phyloP scores from a whole-genome alignment of 768 basidiomycete genomes.

The Leccinum ochraceum region DNA sequence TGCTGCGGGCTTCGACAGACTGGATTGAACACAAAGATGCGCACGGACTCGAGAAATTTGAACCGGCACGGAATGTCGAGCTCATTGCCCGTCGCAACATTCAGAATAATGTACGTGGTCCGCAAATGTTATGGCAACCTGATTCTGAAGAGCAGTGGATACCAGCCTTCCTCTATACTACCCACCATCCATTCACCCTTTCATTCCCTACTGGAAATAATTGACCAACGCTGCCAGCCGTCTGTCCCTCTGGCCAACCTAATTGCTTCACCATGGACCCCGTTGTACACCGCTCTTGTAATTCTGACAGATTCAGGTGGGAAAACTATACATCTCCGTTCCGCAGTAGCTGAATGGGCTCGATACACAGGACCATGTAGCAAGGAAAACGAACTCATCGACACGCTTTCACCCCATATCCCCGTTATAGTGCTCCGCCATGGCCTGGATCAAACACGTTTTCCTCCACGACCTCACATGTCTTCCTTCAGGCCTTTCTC shows the following conservation, averaged over 20 bases:
- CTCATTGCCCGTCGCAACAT: conserved; percentile 50
- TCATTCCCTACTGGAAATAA: conserved; percentile 48
- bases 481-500: conserved; percentile 60
- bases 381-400: conserved; percentile 48
- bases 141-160: conserved; percentile 9
- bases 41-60: conserved; percentile 66
- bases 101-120: conserved; percentile 45
- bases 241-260: conserved; percentile 52
- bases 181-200: conserved; percentile 58
- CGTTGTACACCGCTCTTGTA: conserved; percentile 61
- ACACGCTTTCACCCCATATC: conserved; percentile 50
- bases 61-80: conserved; percentile 65
- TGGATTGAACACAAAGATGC: conserved; percentile 69
- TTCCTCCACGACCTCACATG: conserved; percentile 37
- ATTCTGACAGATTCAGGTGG: conserved; percentile 53
- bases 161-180: conserved; percentile 37
- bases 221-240: conserved; percentile 54
- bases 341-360: not conserved
- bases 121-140: not conserved
- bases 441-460: conserved; percentile 34
- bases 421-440: conserved; percentile 58
- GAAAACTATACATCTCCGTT: conserved; percentile 10
- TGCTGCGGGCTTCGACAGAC: conserved; percentile 63
- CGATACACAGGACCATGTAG: conserved; percentile 27
- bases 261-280: conserved; percentile 57